Evolutionary conservation across 148 eudicot species (phyloP).

Genomic region (Vaccinium macrocarpon): DNA sequence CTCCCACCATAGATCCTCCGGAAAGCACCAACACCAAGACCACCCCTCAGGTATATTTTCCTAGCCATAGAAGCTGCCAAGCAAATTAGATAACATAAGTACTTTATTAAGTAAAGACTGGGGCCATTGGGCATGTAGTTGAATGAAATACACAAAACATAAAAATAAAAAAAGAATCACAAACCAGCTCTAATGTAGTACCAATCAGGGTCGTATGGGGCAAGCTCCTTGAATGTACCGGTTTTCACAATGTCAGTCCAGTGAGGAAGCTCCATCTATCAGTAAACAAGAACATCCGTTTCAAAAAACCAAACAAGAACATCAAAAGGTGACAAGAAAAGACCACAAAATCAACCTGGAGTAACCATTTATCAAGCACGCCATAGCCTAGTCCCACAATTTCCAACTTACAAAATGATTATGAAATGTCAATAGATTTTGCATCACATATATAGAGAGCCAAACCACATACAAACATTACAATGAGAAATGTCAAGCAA

Average conservation of each 20-base stretch:
- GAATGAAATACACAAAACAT: background rate
- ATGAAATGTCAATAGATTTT: background rate
- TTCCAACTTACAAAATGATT: background rate
- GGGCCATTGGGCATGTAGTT: background rate
- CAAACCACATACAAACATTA: background rate
- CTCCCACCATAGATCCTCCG: slow-evolving; percentile 44
- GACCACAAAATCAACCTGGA: background rate
- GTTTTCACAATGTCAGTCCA: slow-evolving; percentile 41
- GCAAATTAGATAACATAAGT: no score
- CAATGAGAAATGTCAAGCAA: background rate
- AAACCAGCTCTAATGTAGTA: slow-evolving; percentile 37
- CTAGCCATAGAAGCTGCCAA: no score
- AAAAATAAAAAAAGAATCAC: background rate
- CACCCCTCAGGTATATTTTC: slow-evolving; percentile 67
- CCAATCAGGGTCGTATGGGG: slow-evolving; percentile 46
- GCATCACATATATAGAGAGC: no score
- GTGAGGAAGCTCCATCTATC: slow-evolving; percentile 43
- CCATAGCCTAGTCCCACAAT: background rate
- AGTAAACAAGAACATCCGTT: background rate
- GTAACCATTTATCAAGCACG: background rate
- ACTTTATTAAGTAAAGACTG: no score
- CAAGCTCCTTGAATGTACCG: slow-evolving; percentile 38
- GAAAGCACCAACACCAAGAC: slow-evolving; percentile 60
- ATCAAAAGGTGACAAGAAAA: background rate
- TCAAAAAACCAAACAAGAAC: background rate